Evolutionary conservation across 495 filamentous ascomycete genomes (phyloP).

Genomic region (Bacidia gigantensis): DNA sequence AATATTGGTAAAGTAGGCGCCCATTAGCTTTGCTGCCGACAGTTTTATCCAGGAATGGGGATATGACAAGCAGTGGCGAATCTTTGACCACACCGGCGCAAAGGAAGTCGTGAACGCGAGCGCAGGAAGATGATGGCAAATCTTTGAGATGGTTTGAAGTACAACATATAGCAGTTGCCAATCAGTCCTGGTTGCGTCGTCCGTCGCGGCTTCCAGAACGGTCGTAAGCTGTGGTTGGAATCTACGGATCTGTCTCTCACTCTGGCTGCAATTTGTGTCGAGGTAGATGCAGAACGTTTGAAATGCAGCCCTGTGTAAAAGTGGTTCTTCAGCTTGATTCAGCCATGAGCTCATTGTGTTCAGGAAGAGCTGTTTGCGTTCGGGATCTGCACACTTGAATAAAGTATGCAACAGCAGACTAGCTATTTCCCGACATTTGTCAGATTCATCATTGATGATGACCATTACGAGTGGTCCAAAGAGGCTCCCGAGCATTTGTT

Average conservation of each 20-base stretch:
- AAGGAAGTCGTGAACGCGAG: slow-evolving; percentile 43
- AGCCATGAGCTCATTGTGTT: slow-evolving; percentile 63
- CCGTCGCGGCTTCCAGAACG: slow-evolving; percentile 34
- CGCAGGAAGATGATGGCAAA: slow-evolving; percentile 51
- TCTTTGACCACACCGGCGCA: slow-evolving; percentile 47
- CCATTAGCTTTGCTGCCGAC: slow-evolving; percentile 58
- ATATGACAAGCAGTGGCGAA: slow-evolving; percentile 55
- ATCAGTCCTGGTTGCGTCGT: slow-evolving; percentile 38
- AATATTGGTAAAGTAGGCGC: slow-evolving; percentile 64
- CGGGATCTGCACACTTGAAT: slow-evolving; percentile 65
- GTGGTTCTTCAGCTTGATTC: slow-evolving; percentile 51
- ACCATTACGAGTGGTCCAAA: slow-evolving; percentile 78
- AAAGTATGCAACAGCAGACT: slow-evolving; percentile 63
- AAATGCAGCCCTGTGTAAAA: slow-evolving; percentile 56
- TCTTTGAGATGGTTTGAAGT: slow-evolving; percentile 51
- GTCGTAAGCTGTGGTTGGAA: slow-evolving; percentile 29
- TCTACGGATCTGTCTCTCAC: slow-evolving; percentile 45
- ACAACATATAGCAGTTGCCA: slow-evolving; percentile 71
- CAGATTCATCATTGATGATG: slow-evolving; percentile 74
- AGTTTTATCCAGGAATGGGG: slow-evolving; percentile 65
- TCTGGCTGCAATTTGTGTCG: slow-evolving; percentile 42
- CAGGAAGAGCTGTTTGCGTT: slow-evolving; percentile 53
- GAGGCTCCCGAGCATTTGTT: slow-evolving; percentile 66
- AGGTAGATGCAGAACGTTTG: slow-evolving; percentile 75
- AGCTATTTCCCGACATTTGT: slow-evolving; percentile 74